These are phyloP conservation scores for Eucalyptus fibrosa DNA, from an alignment of 345 rosid genomes.

Conservation along the genomic window DNA sequence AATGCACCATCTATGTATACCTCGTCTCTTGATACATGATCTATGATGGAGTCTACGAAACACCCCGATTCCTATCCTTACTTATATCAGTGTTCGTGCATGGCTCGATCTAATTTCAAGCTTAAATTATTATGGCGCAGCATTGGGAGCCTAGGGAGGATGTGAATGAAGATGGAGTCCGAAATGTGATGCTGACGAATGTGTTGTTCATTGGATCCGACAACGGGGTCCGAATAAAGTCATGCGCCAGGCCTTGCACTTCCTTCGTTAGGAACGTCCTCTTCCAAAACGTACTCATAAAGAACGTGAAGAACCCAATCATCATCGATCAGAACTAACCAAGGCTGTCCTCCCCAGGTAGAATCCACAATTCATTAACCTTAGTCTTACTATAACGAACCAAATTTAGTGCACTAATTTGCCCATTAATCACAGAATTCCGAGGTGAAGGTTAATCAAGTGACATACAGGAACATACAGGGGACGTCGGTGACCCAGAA, in stretches of 20 bases:
- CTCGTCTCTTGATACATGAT: not conserved
- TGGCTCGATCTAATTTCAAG: not conserved
- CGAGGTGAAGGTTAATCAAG: constrained; percentile 16
- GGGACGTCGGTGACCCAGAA: constrained; percentile 19
- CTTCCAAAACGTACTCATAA: constrained; percentile 16
- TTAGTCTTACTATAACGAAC: not conserved
- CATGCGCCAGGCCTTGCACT: constrained; percentile 22
- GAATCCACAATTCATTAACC: not conserved
- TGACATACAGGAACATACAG: constrained; percentile 14
- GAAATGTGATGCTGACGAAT: constrained; percentile 13
- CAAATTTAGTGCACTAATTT: not conserved
- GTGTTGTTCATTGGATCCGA: constrained; percentile 15
- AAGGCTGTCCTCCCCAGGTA: constrained; percentile 24
- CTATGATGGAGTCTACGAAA: too few species aligned
- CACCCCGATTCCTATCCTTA: not conserved
- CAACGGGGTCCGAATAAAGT: constrained; percentile 37
- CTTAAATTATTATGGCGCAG: not conserved
- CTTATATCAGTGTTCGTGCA: not conserved
- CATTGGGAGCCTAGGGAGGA: constrained; percentile 28
- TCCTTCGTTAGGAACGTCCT: constrained; percentile 11
- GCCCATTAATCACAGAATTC: not conserved
- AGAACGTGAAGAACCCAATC: constrained; percentile 18
- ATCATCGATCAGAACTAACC: constrained; percentile 26
- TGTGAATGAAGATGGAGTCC: constrained; percentile 19
- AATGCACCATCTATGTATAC: not conserved